Conservation (phyloP, 2,329 filamentous ascomycete species). For the Aspergillus quadricinctus region DNA sequence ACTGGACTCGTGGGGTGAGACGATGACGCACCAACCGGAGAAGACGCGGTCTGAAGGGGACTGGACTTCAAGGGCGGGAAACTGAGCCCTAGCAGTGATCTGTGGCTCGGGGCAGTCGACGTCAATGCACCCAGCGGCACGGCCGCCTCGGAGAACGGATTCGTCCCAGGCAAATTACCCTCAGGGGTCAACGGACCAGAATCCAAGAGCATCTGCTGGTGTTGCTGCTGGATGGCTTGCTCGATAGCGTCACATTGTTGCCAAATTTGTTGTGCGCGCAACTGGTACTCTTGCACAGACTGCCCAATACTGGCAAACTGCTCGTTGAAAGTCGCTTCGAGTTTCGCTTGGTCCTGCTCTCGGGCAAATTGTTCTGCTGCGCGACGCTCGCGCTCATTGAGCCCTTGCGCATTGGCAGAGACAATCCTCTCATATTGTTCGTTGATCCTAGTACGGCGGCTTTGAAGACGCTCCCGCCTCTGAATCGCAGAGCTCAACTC, state of each 20-base stretch:
- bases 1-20: conserved; percentile 33
- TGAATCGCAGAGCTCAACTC: conserved; percentile 51
- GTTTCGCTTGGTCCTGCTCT: conserved; percentile 43
- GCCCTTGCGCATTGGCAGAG: conserved; percentile 54
- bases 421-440: conserved; percentile 59
- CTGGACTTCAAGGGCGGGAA: conserved; percentile 34
- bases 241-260: conserved; percentile 42
- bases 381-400: conserved; percentile 51
- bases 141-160: conserved; percentile 30
- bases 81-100: conserved; percentile 33
- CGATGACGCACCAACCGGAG: conserved; percentile 27
- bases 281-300: conserved; percentile 41
- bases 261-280: conserved; percentile 41
- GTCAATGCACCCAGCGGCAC: conserved; percentile 22
- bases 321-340: conserved; percentile 41
- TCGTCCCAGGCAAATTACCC: conserved; percentile 53
- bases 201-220: conserved; percentile 41
- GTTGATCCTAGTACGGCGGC: conserved; percentile 54
- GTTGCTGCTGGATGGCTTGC: conserved; percentile 43
- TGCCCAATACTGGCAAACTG: conserved; percentile 40
- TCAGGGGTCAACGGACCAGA: conserved; percentile 55
- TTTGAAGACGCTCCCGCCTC: conserved; percentile 57
- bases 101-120: conserved; percentile 25
- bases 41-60: conserved; percentile 32
- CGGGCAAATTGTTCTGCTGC: conserved; percentile 44